Evolutionary conservation across 1,139 yeast genomes (phyloP).

Genomic region (Pichia sp.): DNA sequence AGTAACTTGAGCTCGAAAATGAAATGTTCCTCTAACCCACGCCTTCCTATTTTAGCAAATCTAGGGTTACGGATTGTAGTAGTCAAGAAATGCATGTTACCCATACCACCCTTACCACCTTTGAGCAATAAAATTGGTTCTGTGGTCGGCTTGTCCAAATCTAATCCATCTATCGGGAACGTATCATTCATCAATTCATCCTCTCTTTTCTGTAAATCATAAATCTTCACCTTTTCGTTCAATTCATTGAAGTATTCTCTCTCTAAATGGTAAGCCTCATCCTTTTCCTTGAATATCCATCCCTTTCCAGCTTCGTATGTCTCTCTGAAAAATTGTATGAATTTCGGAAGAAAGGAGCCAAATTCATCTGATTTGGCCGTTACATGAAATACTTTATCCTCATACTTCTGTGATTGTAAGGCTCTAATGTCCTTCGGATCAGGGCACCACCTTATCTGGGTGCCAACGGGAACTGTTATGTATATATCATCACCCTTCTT

Average conservation of each 20-base stretch:
- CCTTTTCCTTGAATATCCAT: conserved; percentile 77
- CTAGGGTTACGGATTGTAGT: conserved; percentile 81
- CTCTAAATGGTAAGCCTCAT: conserved; percentile 58
- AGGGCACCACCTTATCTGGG: conserved; percentile 80
- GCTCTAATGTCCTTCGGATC: conserved; percentile 48
- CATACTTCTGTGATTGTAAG: conserved; percentile 20
- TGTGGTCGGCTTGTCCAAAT: conserved; percentile 55
- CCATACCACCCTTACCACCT: conserved; percentile 94
- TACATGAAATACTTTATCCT: conserved; percentile 22
- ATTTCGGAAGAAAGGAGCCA: conserved; percentile 28
- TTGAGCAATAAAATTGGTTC: conserved; percentile 63
- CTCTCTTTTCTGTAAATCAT: conserved; percentile 54
- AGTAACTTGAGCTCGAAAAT: conserved; percentile 76
- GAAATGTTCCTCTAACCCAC: conserved; percentile 58
- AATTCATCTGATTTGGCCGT: conserved; percentile 20
- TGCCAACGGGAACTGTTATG: conserved; percentile 87
- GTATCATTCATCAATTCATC: conserved; percentile 58
- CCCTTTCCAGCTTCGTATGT: conserved; percentile 65
- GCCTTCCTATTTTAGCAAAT: conserved; percentile 75
- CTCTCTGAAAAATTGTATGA: conserved; percentile 56
- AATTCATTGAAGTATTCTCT: conserved; percentile 61
- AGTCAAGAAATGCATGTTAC: conserved; percentile 91
- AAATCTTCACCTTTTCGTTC: conserved; percentile 53
- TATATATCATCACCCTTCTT: conserved; percentile 70
- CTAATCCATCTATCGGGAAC: conserved; percentile 76